A percentile compares a stretch with the other conserved stretches of the same genome.
These are phyloP conservation scores for Cercospora zeae-maydis DNA, from an alignment of 2,329 filamentous ascomycete genomes.

Conservation along the genomic window DNA sequence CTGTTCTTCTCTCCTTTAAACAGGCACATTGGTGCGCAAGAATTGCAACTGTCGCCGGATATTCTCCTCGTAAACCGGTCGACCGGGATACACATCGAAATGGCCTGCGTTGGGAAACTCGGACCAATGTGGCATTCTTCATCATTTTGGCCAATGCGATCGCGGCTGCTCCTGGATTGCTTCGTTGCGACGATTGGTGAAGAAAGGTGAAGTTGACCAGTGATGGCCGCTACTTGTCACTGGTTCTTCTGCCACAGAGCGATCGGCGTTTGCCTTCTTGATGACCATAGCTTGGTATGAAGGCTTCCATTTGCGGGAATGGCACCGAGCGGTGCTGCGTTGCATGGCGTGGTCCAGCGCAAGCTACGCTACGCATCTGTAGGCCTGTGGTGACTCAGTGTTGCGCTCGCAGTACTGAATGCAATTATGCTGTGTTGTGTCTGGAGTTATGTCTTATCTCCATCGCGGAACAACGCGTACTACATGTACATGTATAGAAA, in stretches of 20 bases:
- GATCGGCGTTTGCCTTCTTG: neutral
- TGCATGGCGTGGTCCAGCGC: neutral
- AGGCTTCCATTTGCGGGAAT: no score
- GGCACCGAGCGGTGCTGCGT: neutral
- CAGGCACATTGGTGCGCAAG: neutral
- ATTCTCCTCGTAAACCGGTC: neutral
- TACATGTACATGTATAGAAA: no score
- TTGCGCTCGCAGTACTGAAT: neutral
- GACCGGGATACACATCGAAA: neutral
- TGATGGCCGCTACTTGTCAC: neutral
- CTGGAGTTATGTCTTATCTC: neutral
- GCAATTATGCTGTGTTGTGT: neutral
- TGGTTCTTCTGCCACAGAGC: neutral
- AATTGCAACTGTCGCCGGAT: neutral
- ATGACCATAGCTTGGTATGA: neutral
- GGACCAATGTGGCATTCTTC: neutral
- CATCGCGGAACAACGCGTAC: no score
- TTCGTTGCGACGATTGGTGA: neutral
- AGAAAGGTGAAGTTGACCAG: neutral
- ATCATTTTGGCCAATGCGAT: neutral
- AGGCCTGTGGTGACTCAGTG: neutral
- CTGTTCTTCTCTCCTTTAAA: neutral
- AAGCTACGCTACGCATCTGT: neutral
- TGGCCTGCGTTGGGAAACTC: neutral
- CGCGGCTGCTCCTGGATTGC: neutral